Percentiles rank a stretch among this genome's conserved stretches.
Evolutionary conservation across 169 alveolate species (phyloP).

Genomic region (Condylostoma magnum): DNA sequence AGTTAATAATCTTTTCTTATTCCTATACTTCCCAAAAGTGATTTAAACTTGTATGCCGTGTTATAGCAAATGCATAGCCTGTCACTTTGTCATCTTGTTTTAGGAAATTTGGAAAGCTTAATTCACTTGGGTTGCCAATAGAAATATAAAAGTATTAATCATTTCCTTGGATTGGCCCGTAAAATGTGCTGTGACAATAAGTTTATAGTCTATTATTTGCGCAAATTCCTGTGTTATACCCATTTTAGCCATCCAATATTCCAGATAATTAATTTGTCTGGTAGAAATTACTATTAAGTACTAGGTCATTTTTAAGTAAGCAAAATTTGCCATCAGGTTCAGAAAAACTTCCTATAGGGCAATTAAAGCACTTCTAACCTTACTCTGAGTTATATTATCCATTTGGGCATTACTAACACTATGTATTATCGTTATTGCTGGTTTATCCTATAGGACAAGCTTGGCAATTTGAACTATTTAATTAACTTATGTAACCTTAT

Average conservation of each 20-base stretch:
- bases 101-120: no score
- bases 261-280: not conserved
- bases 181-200: constrained; percentile 27
- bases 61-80: no score
- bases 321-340: not conserved
- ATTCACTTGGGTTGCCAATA: constrained; percentile 19
- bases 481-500: not conserved
- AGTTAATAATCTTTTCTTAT: no score
- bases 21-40: no score
- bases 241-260: not conserved
- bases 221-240: not conserved
- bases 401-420: not conserved
- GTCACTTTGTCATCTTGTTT: no score
- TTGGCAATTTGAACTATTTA: not conserved
- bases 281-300: not conserved
- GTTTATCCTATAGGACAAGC: constrained; percentile 4
- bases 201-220: not conserved
- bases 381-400: not conserved
- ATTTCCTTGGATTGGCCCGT: constrained; percentile 23
- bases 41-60: no score
- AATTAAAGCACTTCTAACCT: not conserved
- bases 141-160: constrained; percentile 18
- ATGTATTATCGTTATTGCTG: not conserved
- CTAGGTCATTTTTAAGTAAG: not conserved
- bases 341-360: not conserved